phyloP scores from a whole-genome alignment of 164 flowering plant genomes.

The Protea cynaroides region DNA sequence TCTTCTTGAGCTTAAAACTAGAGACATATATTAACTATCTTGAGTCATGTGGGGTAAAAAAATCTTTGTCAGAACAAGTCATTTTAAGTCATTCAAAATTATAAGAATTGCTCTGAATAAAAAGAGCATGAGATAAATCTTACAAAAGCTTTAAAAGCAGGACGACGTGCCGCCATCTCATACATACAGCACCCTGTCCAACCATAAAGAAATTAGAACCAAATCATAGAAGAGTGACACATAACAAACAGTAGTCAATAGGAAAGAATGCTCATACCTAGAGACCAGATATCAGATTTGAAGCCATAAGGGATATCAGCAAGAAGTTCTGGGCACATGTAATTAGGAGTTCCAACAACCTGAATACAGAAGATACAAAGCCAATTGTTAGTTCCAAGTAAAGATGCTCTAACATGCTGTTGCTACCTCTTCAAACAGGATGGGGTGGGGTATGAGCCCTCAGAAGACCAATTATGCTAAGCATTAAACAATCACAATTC shows the following conservation, averaged over 20 bases:
- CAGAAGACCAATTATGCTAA: no score
- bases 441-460: no score
- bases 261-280: slow-evolving; percentile 28
- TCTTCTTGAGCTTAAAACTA: no score
- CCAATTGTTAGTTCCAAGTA: not conserved
- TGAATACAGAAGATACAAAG: slow-evolving; percentile 9
- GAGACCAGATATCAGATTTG: slow-evolving; percentile 76
- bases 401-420: no score
- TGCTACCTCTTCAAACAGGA: no score
- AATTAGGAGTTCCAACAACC: slow-evolving; percentile 64
- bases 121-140: slow-evolving; percentile 8
- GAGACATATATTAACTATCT: no score
- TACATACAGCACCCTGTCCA: slow-evolving; percentile 65
- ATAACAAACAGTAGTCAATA: not conserved
- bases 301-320: slow-evolving; percentile 70
- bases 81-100: not conserved
- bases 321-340: slow-evolving; percentile 79
- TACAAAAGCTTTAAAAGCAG: slow-evolving; percentile 63
- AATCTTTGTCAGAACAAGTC: no score
- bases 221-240: not conserved
- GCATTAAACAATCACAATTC: no score
- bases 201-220: not conserved
- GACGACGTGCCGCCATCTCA: slow-evolving; percentile 74
- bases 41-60: no score
- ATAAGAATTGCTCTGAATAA: not conserved